phyloP scores from a whole-genome alignment of 805 yeast species.

The Saturnispora hagleri region DNA sequence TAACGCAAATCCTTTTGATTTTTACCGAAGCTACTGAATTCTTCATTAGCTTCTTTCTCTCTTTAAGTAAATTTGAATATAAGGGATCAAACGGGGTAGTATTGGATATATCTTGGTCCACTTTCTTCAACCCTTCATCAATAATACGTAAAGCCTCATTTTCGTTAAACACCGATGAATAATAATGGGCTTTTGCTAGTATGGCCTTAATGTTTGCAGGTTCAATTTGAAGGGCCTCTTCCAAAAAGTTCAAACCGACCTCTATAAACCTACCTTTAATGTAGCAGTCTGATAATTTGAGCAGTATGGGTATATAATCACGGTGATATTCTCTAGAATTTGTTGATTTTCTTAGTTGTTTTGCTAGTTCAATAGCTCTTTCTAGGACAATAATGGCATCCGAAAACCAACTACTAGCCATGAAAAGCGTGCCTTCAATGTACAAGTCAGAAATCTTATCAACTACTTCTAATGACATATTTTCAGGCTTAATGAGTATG shows the following conservation, averaged over 20 bases:
- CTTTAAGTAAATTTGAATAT: not conserved
- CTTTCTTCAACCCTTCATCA: not conserved
- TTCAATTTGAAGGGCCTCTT: slow-evolving; percentile 4
- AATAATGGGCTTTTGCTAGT: slow-evolving; percentile 2
- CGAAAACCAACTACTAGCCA: slow-evolving; percentile 6
- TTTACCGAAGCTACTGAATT: not conserved
- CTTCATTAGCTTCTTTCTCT: not conserved
- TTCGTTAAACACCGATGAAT: slow-evolving; percentile 8
- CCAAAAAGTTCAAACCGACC: not conserved
- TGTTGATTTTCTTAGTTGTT: not conserved
- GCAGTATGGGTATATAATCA: slow-evolving; percentile 1
- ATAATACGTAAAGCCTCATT: slow-evolving; percentile 7
- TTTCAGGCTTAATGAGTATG: not conserved
- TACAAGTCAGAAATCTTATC: slow-evolving; percentile 5
- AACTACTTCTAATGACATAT: not conserved
- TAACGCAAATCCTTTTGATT: slow-evolving; percentile 1
- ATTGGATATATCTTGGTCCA: not conserved
- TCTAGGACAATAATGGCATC: slow-evolving; percentile 5
- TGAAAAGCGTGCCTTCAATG: slow-evolving; percentile 3
- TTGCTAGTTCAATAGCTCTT: slow-evolving; percentile 1
- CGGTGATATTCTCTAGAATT: not conserved
- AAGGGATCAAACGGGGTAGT: not conserved
- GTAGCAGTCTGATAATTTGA: slow-evolving; percentile 4
- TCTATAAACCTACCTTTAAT: not conserved
- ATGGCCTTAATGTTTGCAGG: slow-evolving; percentile 5